Conservation (phyloP, 31 red algal species). For the Odonthalia washingtoniensis region DNA sequence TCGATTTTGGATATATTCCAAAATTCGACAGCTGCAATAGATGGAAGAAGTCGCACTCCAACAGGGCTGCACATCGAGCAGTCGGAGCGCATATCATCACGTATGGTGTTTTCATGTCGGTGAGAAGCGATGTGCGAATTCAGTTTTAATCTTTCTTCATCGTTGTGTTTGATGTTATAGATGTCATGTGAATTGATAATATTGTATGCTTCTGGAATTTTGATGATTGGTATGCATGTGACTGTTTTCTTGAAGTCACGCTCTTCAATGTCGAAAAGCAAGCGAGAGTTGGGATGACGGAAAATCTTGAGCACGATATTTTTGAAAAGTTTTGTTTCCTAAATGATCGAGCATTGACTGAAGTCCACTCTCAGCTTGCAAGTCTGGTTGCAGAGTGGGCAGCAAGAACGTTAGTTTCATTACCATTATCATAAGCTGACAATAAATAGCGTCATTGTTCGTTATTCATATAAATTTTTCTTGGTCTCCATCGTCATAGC, state of each 20-base stretch:
- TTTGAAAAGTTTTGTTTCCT: not conserved
- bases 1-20: slow-evolving; percentile 35
- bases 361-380: not conserved
- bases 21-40: not conserved
- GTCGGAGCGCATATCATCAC: not conserved
- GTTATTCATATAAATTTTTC: too few relatives aligned
- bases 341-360: not conserved
- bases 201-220: slow-evolving; percentile 3
- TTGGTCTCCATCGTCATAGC: not conserved
- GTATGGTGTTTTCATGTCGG: slow-evolving; percentile 18
- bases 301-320: slow-evolving; percentile 23
- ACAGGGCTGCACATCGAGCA: slow-evolving; percentile 16
- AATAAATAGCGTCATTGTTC: too few relatives aligned
- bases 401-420: not conserved
- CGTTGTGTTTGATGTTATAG: slow-evolving; percentile 29
- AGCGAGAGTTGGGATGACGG: not conserved
- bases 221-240: not conserved
- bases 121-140: slow-evolving; percentile 14
- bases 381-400: not conserved
- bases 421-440: too few relatives aligned
- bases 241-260: slow-evolving; percentile 1
- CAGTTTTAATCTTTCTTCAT: not conserved
- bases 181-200: slow-evolving; percentile 25
- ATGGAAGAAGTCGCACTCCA: slow-evolving; percentile 27
- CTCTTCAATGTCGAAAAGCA: slow-evolving; percentile 32